These are phyloP conservation scores for Amanita rubescens DNA, from an alignment of 768 basidiomycete genomes.

Conservation along the genomic window DNA sequence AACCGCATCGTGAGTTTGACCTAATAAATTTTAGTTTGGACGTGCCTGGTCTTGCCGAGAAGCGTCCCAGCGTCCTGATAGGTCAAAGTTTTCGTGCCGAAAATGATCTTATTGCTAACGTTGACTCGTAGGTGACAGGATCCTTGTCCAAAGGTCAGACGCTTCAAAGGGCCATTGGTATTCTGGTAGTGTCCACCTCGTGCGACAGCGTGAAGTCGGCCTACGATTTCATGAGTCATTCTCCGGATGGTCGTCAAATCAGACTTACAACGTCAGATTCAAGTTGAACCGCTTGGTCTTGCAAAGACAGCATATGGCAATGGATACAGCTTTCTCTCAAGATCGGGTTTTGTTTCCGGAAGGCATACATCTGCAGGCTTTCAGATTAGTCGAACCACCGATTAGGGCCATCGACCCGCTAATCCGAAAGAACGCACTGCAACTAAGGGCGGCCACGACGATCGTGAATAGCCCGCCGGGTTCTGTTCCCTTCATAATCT, in stretches of 20 bases:
- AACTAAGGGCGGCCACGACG: conserved; percentile 40
- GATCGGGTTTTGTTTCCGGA: conserved; percentile 46
- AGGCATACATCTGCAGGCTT: conserved; percentile 18
- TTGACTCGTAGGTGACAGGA: conserved; percentile 41
- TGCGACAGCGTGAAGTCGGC: conserved; percentile 42
- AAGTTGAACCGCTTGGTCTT: conserved; percentile 49
- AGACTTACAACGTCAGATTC: conserved; percentile 46
- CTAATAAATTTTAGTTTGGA: conserved; percentile 24
- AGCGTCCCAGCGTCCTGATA: conserved; percentile 47
- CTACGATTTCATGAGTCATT: conserved; percentile 44
- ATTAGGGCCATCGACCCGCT: conserved; percentile 32
- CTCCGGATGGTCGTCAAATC: conserved; percentile 22
- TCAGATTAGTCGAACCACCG: conserved; percentile 7
- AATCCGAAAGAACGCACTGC: conserved; percentile 38
- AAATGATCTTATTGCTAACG: neutral
- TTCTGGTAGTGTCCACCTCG: conserved; percentile 50
- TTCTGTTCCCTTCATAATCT: conserved; percentile 48
- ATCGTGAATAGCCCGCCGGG: conserved; percentile 38
- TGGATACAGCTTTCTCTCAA: conserved; percentile 37
- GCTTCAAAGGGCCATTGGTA: conserved; percentile 40
- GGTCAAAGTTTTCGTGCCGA: conserved; percentile 26
- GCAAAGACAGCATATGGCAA: conserved; percentile 52
- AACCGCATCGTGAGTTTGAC: neutral
- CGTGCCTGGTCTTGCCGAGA: conserved; percentile 50
- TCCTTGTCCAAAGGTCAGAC: conserved; percentile 40